A percentile compares a stretch with the other conserved stretches of the same genome.
phyloP scores from a whole-genome alignment of 768 basidiomycete species.

The Lentinula edodes region DNA sequence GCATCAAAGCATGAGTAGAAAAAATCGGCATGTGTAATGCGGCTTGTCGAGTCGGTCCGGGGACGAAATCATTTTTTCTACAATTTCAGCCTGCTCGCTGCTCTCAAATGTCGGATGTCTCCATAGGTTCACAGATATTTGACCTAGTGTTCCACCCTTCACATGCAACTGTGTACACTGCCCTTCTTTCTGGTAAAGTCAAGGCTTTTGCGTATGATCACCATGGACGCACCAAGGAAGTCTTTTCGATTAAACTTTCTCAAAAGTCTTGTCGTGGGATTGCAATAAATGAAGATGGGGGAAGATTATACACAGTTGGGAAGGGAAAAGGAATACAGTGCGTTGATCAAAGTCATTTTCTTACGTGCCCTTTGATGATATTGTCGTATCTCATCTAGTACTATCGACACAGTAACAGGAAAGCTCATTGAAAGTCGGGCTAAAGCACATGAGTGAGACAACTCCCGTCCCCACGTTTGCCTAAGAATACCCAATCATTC shows the following conservation, averaged over 20 bases:
- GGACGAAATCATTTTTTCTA: too few species aligned
- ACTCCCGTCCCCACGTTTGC: constrained; percentile 5
- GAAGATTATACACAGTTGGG: constrained; percentile 68
- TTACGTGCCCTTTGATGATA: not conserved
- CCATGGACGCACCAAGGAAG: constrained; percentile 48
- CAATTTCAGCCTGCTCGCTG: too few species aligned
- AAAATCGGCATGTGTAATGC: too few species aligned
- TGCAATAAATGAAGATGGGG: constrained; percentile 61
- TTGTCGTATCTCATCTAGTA: constrained; percentile 30
- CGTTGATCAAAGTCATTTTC: constrained; percentile 22
- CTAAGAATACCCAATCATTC: constrained; percentile 23
- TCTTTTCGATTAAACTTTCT: constrained; percentile 66
- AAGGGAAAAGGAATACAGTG: constrained; percentile 79
- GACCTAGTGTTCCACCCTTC: constrained; percentile 86
- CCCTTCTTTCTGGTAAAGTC: constrained; percentile 76
- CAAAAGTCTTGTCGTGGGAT: constrained; percentile 82
- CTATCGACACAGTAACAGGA: constrained; percentile 62
- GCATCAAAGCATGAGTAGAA: too few species aligned
- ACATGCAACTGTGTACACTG: constrained; percentile 64
- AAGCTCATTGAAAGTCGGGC: constrained; percentile 40
- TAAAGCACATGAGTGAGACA: constrained; percentile 64
- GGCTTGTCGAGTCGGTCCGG: too few species aligned
- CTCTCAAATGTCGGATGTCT: constrained; percentile 49
- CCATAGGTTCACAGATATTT: constrained; percentile 75
- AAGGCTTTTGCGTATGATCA: constrained; percentile 80